Percentiles rank a stretch among this genome's conserved stretches.
phyloP scores from a whole-genome alignment of 108 stramenopile genomes.

The Nannochloropsis oceanica region DNA sequence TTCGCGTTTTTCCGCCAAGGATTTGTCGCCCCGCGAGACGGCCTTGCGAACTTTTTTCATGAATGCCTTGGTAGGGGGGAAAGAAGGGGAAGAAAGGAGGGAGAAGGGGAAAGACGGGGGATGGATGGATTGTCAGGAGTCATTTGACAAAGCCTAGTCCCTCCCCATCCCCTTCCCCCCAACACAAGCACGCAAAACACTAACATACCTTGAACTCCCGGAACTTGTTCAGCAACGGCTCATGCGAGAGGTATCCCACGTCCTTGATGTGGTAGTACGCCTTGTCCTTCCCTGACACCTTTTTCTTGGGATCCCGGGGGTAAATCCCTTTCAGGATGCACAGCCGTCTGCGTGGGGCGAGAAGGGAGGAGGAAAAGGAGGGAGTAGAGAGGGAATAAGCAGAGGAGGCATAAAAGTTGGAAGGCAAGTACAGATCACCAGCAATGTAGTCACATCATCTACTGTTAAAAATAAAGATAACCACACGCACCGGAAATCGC shows the following conservation, averaged over 20 bases:
- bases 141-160: too few relatives aligned
- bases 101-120: not conserved
- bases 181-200: too few relatives aligned
- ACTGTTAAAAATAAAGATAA: not conserved
- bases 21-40: slow-evolving; percentile 37
- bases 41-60: slow-evolving; percentile 57
- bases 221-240: slow-evolving; percentile 91
- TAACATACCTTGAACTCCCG: slow-evolving; percentile 50
- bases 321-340: slow-evolving; percentile 99
- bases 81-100: not conserved
- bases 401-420: too few relatives aligned
- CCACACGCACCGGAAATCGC: slow-evolving; percentile 59
- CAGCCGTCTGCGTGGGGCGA: slow-evolving; percentile 46
- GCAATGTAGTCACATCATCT: not conserved
- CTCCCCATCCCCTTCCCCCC: too few relatives aligned
- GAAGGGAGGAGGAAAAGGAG: too few relatives aligned
- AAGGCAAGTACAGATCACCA: too few relatives aligned
- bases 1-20: not conserved
- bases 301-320: slow-evolving; percentile 80
- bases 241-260: slow-evolving; percentile 81
- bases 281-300: slow-evolving; percentile 63
- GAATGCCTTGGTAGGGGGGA: slow-evolving; percentile 46
- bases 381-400: too few relatives aligned
- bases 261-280: slow-evolving; percentile 96
- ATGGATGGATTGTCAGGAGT: too few relatives aligned